phyloP scores from a whole-genome alignment of 2,329 filamentous ascomycete genomes.

The Penicillium griseofulvum region DNA sequence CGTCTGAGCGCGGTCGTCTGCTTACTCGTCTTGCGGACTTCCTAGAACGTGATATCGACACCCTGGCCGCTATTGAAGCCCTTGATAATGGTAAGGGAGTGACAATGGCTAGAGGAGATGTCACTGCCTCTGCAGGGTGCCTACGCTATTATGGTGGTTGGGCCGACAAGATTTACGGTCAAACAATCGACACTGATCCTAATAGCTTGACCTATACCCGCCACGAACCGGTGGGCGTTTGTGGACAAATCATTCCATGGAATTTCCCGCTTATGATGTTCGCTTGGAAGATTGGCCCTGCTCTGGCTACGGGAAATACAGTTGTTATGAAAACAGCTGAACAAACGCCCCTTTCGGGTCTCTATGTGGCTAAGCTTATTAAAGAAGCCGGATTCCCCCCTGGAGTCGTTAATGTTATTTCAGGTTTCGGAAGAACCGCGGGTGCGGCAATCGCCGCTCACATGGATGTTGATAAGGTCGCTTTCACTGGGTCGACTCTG shows the following conservation, averaged over 20 bases:
- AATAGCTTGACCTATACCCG: constrained; percentile 7
- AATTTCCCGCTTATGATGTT: constrained; percentile 82
- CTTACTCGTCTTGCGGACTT: constrained; percentile 9
- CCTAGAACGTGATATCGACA: constrained; percentile 7
- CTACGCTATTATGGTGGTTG: constrained; percentile 12
- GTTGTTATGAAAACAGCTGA: constrained; percentile 64
- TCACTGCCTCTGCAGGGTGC: not conserved
- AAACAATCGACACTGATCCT: constrained; percentile 8
- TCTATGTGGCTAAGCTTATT: constrained; percentile 52
- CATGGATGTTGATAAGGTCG: constrained; percentile 63
- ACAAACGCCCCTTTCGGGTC: constrained; percentile 65
- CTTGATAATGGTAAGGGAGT: constrained; percentile 12
- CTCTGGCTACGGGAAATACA: constrained; percentile 60
- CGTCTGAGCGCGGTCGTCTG: constrained; percentile 8
- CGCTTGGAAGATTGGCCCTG: constrained; percentile 79
- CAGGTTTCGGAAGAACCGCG: constrained; percentile 71
- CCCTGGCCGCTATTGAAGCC: constrained; percentile 11
- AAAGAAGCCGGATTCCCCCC: constrained; percentile 61
- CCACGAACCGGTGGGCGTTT: constrained; percentile 71
- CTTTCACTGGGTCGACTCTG: constrained; percentile 61
- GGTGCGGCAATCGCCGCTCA: constrained; percentile 64
- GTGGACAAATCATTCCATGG: constrained; percentile 77
- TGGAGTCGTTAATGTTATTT: constrained; percentile 61
- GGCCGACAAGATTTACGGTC: constrained; percentile 9
- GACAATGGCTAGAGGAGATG: constrained; percentile 9